These are phyloP conservation scores for Hypoxylon sp. DNA, from an alignment of 2,329 filamentous ascomycete species.

Conservation along the genomic window DNA sequence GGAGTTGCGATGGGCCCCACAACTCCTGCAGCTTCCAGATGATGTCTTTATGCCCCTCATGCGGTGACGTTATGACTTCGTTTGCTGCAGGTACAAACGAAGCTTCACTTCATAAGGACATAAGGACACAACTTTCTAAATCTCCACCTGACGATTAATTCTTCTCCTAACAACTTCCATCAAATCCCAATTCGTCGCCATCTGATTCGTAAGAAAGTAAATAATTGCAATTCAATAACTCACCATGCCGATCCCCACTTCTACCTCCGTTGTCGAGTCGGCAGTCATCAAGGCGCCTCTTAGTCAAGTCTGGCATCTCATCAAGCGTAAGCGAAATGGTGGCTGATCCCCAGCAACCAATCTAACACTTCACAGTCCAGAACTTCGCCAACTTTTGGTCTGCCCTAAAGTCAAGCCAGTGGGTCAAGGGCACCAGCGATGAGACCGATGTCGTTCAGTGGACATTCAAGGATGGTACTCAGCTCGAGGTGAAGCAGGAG, in stretches of 20 bases:
- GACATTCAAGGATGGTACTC: slow-evolving; percentile 78
- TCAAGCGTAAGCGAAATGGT: slow-evolving; percentile 66
- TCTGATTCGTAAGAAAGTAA: background rate
- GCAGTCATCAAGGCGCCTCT: slow-evolving; percentile 77
- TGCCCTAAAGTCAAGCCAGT: slow-evolving; percentile 71
- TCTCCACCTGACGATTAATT: background rate
- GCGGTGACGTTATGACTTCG: slow-evolving; percentile 46
- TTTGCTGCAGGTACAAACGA: slow-evolving; percentile 44
- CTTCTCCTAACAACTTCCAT: background rate
- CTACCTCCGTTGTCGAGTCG: slow-evolving; percentile 74
- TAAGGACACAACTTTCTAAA: slow-evolving; percentile 7
- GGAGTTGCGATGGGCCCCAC: slow-evolving; percentile 12
- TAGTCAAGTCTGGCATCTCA: slow-evolving; percentile 77
- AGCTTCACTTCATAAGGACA: slow-evolving; percentile 8
- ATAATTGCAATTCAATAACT: slow-evolving; percentile 25
- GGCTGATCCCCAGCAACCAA: background rate
- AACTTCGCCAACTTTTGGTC: slow-evolving; percentile 77
- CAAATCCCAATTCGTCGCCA: background rate
- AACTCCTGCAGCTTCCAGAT: slow-evolving; percentile 15
- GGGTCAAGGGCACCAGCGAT: slow-evolving; percentile 71
- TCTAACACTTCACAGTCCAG: slow-evolving; percentile 58
- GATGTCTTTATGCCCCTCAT: slow-evolving; percentile 33
- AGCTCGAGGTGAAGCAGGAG: slow-evolving; percentile 80
- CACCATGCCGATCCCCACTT: slow-evolving; percentile 70
- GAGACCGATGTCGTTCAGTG: slow-evolving; percentile 78